These are phyloP conservation scores for Hibiscus syriacus DNA, from an alignment of 345 rosid species.

Conservation along the genomic window DNA sequence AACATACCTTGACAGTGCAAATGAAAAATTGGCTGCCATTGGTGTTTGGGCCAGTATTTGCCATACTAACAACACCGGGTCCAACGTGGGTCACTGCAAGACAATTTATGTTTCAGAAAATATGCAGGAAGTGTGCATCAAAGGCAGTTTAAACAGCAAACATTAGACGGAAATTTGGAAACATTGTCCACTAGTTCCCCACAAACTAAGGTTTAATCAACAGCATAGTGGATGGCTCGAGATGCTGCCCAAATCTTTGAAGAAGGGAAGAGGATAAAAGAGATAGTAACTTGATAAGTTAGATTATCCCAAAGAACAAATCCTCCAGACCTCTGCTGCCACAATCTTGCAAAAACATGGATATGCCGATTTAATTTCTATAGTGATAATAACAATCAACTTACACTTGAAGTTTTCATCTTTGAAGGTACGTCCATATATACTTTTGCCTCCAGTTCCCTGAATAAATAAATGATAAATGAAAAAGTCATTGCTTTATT, in stretches of 20 bases:
- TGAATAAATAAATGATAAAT: constrained; percentile 24
- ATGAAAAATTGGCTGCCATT: constrained; percentile 98
- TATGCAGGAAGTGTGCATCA: background rate
- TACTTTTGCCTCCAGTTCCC: constrained; percentile 99
- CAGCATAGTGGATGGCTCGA: background rate
- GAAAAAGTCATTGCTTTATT: constrained; percentile 16
- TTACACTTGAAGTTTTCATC: constrained; percentile 97
- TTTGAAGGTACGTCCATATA: constrained; percentile 87
- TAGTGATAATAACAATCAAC: constrained; percentile 19
- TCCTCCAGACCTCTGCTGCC: background rate
- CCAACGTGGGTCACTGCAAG: constrained; percentile 79
- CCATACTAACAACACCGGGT: constrained; percentile 97
- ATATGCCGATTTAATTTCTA: background rate
- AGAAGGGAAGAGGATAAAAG: background rate
- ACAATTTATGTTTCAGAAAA: constrained; percentile 12
- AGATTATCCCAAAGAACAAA: background rate
- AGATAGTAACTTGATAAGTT: background rate
- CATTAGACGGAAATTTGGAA: background rate
- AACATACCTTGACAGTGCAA: constrained; percentile 87
- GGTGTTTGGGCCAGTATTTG: constrained; percentile 99
- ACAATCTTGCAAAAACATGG: background rate
- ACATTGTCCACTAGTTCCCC: background rate
- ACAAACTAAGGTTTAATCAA: background rate
- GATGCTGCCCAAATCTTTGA: background rate
- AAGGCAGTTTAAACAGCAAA: background rate